phyloP scores from a whole-genome alignment of 2,329 filamentous ascomycete genomes.

The Alternaria sp. region DNA sequence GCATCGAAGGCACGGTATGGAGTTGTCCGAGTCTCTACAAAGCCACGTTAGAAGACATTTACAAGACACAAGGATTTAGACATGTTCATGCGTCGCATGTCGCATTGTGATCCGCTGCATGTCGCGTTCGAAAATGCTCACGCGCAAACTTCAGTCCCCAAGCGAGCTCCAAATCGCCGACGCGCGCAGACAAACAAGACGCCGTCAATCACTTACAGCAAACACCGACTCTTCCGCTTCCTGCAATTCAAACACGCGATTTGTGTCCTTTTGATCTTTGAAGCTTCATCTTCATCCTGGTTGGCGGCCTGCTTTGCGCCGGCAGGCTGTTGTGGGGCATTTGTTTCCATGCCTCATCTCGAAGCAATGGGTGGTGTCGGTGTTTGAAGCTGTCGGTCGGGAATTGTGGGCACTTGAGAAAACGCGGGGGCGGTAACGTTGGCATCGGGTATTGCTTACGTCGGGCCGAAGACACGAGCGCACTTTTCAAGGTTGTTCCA shows the following conservation, averaged over 20 bases:
- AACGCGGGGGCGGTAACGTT: conserved; percentile 18
- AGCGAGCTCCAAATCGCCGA: neutral
- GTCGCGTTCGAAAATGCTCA: neutral
- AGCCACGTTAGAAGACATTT: conserved; percentile 1
- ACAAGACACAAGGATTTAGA: neutral
- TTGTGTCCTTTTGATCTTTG: conserved; percentile 34
- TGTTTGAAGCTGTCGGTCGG: conserved; percentile 26
- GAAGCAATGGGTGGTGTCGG: conserved; percentile 18
- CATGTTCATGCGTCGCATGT: neutral
- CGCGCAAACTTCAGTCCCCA: neutral
- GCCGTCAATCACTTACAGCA: conserved; percentile 44
- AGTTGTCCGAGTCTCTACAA: conserved; percentile 58
- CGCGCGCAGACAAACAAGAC: conserved; percentile 10
- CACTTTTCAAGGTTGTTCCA: neutral
- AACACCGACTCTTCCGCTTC: conserved; percentile 52
- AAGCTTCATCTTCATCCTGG: conserved; percentile 28
- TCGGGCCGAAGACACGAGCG: conserved; percentile 13
- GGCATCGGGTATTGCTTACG: conserved; percentile 16
- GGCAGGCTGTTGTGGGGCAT: conserved; percentile 22
- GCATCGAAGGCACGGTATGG: conserved; percentile 66
- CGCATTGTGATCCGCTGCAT: neutral
- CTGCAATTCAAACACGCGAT: conserved; percentile 48
- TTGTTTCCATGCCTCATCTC: conserved; percentile 25
- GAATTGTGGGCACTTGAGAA: conserved; percentile 9
- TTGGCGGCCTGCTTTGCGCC: conserved; percentile 21